Conservation (phyloP, 2,329 filamentous ascomycete genomes). For the Ceratocystis albifundus region DNA sequence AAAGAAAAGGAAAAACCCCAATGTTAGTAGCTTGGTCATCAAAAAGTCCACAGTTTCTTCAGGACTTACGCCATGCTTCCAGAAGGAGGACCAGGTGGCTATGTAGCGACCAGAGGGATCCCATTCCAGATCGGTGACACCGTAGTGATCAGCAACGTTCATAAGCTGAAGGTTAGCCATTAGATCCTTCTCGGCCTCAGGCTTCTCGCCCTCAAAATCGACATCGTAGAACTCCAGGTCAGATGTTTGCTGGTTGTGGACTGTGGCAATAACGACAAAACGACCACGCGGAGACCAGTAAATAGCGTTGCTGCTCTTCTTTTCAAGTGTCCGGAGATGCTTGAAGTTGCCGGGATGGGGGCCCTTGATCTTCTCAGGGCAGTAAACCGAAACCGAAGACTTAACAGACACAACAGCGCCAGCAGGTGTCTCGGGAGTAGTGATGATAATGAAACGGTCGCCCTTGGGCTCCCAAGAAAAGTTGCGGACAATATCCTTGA, state of each 20-base stretch:
- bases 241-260: constrained; percentile 83
- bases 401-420: constrained; percentile 79
- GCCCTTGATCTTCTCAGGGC: constrained; percentile 86
- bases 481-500: constrained; percentile 98
- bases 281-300: constrained; percentile 97
- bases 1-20: neutral
- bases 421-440: constrained; percentile 69
- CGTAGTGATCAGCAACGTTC: constrained; percentile 90
- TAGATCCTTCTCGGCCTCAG: constrained; percentile 83
- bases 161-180: constrained; percentile 91
- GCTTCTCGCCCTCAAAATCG: constrained; percentile 95
- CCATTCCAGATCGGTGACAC: constrained; percentile 96
- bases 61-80: constrained; percentile 83
- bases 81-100: constrained; percentile 81
- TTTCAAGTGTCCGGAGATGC: constrained; percentile 86
- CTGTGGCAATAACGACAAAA: constrained; percentile 88
- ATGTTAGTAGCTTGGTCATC: neutral
- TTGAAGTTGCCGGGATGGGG: constrained; percentile 81
- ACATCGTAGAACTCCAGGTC: constrained; percentile 97
- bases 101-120: constrained; percentile 93
- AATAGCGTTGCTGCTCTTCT: constrained; percentile 99
- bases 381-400: constrained; percentile 92
- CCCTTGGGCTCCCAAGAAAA: constrained; percentile 99
- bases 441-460: constrained; percentile 94
- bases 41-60: neutral